Base-by-base conservation (phyloP, 2,329 filamentous ascomycete genomes). In the Aspergillus pseudotamarii region DNA sequence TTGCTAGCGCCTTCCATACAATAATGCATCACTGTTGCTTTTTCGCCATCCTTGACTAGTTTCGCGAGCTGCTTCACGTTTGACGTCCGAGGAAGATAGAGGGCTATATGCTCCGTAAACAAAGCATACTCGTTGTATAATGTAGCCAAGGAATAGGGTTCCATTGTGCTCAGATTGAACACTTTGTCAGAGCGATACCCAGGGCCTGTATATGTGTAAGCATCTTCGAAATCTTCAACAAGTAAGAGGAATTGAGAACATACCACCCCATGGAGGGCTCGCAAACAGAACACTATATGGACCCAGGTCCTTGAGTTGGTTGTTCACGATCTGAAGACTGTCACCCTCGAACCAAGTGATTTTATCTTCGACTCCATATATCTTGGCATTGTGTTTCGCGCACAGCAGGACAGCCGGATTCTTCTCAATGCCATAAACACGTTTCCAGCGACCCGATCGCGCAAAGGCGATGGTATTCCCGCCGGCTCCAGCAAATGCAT, bases 391-490 rank as follows among this genome's bases (percentile, higher is more conserved):
- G 76, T 96, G 89, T 80, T 96, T 94, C 30, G 93, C 95, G 78
- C 96, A 99, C 53, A 90, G 89, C 8, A 99, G 85, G 0, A 91
- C 92, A 11, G 88, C 86, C 4, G 89, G 83, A 72, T 98, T 89
- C 70, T 90, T 91, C 79, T 99, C 95, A 69, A 99, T 90, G 48
- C 91, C 93, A 74, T 98, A 93, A 67, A 99, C 87, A 67, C 88
- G 89, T 58, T 89, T 86, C 91, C 93, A 99, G 66, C 89, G 87
- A 23, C 85, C 88, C 0, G 90, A 92, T 11, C 89, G 85, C 21
- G 95, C 94, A 71, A 99, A 96, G n/a, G 94, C 93, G 70, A 99
- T 98, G 28, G 91, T 88, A 76, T 99, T 99, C 60, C 94, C 95
- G 43, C 96, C 95, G 0, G 92, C 93, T 50, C 95, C 95, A 32